A percentile compares a stretch with the other conserved stretches of the same genome.
Evolutionary conservation across 1,284 basidiomycete genomes (phyloP).

Genomic region (Pseudozyma tsukubaensis): DNA sequence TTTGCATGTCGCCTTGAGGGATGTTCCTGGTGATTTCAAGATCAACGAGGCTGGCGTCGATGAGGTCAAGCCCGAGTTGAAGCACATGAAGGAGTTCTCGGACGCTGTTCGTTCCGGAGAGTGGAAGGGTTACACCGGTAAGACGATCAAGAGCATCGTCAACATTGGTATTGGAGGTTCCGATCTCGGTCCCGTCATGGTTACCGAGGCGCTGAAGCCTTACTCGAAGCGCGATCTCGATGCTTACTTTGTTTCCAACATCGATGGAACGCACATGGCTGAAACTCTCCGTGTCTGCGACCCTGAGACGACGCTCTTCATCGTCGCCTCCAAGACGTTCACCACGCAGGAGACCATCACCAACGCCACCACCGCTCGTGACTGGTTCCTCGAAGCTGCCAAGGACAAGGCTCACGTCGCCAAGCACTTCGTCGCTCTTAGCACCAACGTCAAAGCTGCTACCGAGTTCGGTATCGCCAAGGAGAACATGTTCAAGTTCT

Average conservation of each 20-base stretch:
- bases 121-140: conserved; percentile 98
- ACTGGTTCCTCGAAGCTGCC: conserved; percentile 90
- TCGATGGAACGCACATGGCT: conserved; percentile 96
- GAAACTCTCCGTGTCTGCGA: conserved; percentile 86
- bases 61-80: conserved; percentile 84
- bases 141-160: conserved; percentile 91
- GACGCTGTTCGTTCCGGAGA: conserved; percentile 84
- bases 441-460: conserved; percentile 93
- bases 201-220: conserved; percentile 93
- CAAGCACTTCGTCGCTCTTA: conserved; percentile 98
- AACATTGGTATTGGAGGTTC: conserved; percentile 99
- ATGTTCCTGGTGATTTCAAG: conserved; percentile 76
- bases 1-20: conserved; percentile 91
- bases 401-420: conserved; percentile 84
- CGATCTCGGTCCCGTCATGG: conserved; percentile 98
- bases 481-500: conserved; percentile 99
- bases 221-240: conserved; percentile 90
- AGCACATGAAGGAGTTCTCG: conserved; percentile 91
- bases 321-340: conserved; percentile 98
- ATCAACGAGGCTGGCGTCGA: conserved; percentile 83
- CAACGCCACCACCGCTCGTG: conserved; percentile 90
- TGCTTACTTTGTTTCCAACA: conserved; percentile 94
- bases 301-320: conserved; percentile 94
- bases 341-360: conserved; percentile 99
- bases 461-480: conserved; percentile 92